Base-by-base conservation (phyloP, 257 asterid genomes). In the Solanum ossicruentum region DNA sequence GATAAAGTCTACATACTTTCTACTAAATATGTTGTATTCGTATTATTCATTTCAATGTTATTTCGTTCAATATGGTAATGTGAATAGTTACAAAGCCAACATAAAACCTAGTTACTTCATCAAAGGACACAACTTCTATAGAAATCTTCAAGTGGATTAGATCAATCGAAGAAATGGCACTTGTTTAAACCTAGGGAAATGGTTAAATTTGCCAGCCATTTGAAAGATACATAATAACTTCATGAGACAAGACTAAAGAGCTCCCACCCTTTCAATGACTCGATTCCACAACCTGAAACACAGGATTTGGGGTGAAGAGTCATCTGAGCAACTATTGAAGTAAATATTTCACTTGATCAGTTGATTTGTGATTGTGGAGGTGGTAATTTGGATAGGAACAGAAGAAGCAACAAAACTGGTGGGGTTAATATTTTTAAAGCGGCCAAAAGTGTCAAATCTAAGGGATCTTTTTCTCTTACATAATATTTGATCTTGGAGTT, bases 381-480 rank as follows among this genome's bases (percentile, higher is more conserved):
- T 83, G 56, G 75, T 49, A 15, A 80, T 43, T 45, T 81, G 81
- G 85, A 83, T 55, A 69, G 65, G 82, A 67, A 39, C 85, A 51
- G 26, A 41, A 56, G 84, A 55, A 85, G 23, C 69, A 85, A 85
- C 72, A 80, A 32, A 83, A 81, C 36, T 56, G 32, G 83, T 85
- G 85, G 83, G 88, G 78, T 12, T 82, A 12, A 67, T 15, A 32
- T 28, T 67, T 57, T 17, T 66, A 3, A 60, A 49, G 73, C 61
- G 82, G 87, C 69, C 87, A 78, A 81, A 87, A 87, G 85, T 85
- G 88, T 63, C 80, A 83, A 85, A 66, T 79, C 80, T 15, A 51
- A 47, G 51, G 69, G 67, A 85, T 72, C 69, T 56, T 84, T 71
- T 32, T 70, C 17, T 39, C 51, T 61, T 41, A 15, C 71, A 67